phyloP scores from a whole-genome alignment of 805 yeast species.

The Jamesozyma gamospora region DNA sequence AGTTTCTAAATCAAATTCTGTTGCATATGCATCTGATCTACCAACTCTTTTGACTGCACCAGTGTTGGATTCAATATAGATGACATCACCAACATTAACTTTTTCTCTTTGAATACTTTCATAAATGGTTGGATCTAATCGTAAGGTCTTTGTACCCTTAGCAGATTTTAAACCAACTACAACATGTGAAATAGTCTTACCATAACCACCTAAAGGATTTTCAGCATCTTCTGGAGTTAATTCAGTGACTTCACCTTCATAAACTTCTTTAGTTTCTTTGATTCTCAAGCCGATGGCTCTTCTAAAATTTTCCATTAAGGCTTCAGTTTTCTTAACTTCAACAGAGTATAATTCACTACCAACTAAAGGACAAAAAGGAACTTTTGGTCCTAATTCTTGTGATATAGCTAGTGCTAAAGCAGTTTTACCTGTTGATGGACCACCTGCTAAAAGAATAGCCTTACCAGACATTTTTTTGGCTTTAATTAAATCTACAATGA shows the following conservation, averaged over 20 bases:
- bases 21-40: constrained; percentile 95
- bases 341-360: constrained; percentile 90
- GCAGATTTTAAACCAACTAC: constrained; percentile 88
- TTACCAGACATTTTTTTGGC: constrained; percentile 89
- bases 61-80: constrained; percentile 92
- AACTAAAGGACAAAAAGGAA: constrained; percentile 95
- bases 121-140: constrained; percentile 87
- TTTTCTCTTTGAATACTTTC: constrained; percentile 92
- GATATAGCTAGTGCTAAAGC: constrained; percentile 94
- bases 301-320: constrained; percentile 91
- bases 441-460: constrained; percentile 92
- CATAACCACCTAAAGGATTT: constrained; percentile 95
- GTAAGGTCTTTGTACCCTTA: constrained; percentile 78
- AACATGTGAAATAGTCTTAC: constrained; percentile 91
- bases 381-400: constrained; percentile 93
- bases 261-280: constrained; percentile 94
- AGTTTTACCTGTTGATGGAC: constrained; percentile 97
- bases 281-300: constrained; percentile 93
- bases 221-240: constrained; percentile 92
- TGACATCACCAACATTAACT: constrained; percentile 91
- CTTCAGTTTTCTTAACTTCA: constrained; percentile 95
- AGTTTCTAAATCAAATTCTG: constrained; percentile 96
- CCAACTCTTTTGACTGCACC: constrained; percentile 97
- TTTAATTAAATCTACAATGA: constrained; percentile 86
- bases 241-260: constrained; percentile 97